phyloP scores from a whole-genome alignment of 2,329 filamentous ascomycete genomes.

The Nemania abortiva region DNA sequence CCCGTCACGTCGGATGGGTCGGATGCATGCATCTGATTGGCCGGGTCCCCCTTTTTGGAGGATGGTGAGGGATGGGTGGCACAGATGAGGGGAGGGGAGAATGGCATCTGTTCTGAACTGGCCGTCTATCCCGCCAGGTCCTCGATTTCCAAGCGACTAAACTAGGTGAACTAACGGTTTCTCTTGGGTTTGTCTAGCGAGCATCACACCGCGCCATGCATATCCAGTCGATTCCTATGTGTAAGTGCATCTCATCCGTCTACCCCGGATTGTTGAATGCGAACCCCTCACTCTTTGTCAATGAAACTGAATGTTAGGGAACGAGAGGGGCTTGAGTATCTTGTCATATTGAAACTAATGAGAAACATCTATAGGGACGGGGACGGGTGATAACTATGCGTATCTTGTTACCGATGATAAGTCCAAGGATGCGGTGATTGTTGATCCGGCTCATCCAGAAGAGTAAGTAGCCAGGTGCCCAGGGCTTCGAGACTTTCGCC shows the following conservation, averaged over 20 bases:
- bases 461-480: constrained; percentile 66
- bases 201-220: constrained; percentile 73
- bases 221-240: constrained; percentile 90
- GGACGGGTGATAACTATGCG: constrained; percentile 84
- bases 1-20: constrained; percentile 9
- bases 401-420: constrained; percentile 85
- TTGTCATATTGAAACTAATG: constrained; percentile 23
- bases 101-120: constrained; percentile 1
- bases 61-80: not conserved
- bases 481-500: not conserved
- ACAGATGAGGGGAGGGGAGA: not conserved
- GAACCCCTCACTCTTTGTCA: not conserved
- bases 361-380: constrained; percentile 69
- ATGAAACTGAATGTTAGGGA: not conserved
- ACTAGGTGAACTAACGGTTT: constrained; percentile 25
- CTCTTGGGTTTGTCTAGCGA: constrained; percentile 46
- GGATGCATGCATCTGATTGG: constrained; percentile 15
- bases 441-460: constrained; percentile 82
- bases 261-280: constrained; percentile 28
- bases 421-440: constrained; percentile 80
- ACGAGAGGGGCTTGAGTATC: not conserved
- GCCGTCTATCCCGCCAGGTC: constrained; percentile 18
- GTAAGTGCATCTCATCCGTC: constrained; percentile 63
- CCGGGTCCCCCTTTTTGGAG: not conserved
- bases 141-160: constrained; percentile 24